Conservation (phyloP, 164 flowering plant species). For the Berberis vulgaris region DNA sequence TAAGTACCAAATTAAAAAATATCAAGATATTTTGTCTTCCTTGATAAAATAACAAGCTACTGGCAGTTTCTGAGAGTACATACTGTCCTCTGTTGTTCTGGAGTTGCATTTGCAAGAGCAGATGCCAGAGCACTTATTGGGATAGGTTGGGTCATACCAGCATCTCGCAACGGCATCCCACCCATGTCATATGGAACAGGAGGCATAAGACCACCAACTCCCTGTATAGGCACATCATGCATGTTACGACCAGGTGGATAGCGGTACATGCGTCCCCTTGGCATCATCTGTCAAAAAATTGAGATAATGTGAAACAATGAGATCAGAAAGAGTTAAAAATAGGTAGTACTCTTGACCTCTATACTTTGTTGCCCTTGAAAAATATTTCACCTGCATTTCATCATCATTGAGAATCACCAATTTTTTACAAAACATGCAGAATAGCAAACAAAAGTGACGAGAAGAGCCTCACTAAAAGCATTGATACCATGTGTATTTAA, state of each 20-base stretch:
- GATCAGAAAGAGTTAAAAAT: too few species aligned
- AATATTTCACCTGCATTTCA: too few species aligned
- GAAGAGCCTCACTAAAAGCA: too few species aligned
- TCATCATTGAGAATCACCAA: too few species aligned
- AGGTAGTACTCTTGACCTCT: too few species aligned
- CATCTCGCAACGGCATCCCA: constrained; percentile 50
- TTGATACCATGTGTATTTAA: too few species aligned
- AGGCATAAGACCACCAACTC: constrained; percentile 57
- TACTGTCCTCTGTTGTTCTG: constrained; percentile 79
- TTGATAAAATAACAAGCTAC: neutral
- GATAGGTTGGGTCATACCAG: constrained; percentile 35
- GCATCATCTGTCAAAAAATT: constrained; percentile 46
- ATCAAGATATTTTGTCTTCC: neutral
- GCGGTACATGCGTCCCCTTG: constrained; percentile 71
- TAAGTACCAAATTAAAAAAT: neutral
- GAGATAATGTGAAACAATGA: neutral
- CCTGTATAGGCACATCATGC: constrained; percentile 60
- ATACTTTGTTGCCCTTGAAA: too few species aligned
- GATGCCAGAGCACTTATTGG: constrained; percentile 57
- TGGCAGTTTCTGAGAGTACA: neutral
- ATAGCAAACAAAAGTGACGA: too few species aligned
- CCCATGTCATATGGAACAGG: constrained; percentile 58
- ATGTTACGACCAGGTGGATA: constrained; percentile 71
- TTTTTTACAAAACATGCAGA: too few species aligned
- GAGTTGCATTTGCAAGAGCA: constrained; percentile 73